A percentile compares a stretch with the other conserved stretches of the same genome.
phyloP scores from a whole-genome alignment of 2,329 filamentous ascomycete genomes.

The Clonostachys byssicola region DNA sequence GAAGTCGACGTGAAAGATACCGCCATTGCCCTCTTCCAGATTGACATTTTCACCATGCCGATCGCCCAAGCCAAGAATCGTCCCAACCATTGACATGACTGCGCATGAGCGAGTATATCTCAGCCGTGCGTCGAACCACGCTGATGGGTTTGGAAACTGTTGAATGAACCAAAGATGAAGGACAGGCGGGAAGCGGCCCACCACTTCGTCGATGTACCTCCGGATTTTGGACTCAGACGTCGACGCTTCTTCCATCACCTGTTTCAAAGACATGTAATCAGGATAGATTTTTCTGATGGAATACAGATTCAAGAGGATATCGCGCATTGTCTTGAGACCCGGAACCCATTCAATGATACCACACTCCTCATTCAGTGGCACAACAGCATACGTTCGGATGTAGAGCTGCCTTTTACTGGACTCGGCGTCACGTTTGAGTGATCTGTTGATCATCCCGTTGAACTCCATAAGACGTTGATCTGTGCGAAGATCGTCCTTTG shows the following conservation, averaged over 20 bases:
- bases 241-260: constrained; percentile 60
- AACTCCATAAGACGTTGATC: constrained; percentile 99
- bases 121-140: constrained; percentile 87
- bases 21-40: constrained; percentile 88
- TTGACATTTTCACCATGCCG: constrained; percentile 97
- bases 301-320: constrained; percentile 80
- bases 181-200: constrained; percentile 71
- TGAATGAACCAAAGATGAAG: constrained; percentile 95
- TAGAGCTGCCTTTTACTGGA: constrained; percentile 87
- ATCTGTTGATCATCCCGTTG: constrained; percentile 95
- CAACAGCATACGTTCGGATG: constrained; percentile 96
- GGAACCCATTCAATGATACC: constrained; percentile 99
- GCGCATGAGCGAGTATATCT: constrained; percentile 91
- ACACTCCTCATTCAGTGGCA: constrained; percentile 94
- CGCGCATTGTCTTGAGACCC: constrained; percentile 87
- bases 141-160: constrained; percentile 86
- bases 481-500: constrained; percentile 94
- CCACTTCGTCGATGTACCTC: constrained; percentile 65
- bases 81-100: constrained; percentile 99
- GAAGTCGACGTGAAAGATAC: constrained; percentile 97
- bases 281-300: constrained; percentile 65
- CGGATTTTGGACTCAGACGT: constrained; percentile 53
- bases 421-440: constrained; percentile 86
- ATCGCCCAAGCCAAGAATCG: constrained; percentile 89
- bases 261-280: constrained; percentile 65